A percentile compares a stretch with the other conserved stretches of the same genome.
Evolutionary conservation across 2,329 filamentous ascomycete species (phyloP).

Genomic region (Pseudonectria foliicola): DNA sequence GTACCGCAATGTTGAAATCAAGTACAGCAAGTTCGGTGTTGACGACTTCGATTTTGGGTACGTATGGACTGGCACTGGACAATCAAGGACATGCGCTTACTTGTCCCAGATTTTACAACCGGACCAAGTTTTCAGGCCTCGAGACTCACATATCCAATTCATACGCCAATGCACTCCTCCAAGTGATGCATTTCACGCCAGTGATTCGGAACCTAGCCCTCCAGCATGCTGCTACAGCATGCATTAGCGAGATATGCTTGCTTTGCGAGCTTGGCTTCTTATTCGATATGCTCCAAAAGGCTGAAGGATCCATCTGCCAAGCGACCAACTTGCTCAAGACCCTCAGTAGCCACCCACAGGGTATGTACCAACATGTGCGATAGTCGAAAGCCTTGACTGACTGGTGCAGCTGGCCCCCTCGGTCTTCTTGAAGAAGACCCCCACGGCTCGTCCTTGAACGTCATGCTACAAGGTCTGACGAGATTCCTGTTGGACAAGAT

Average conservation of each 20-base stretch:
- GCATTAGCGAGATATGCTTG: constrained; percentile 74
- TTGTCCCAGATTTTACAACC: constrained; percentile 74
- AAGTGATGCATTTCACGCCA: constrained; percentile 87
- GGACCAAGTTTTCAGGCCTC: constrained; percentile 81
- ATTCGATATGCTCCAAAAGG: constrained; percentile 97
- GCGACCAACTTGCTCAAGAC: constrained; percentile 92
- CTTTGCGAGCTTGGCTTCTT: constrained; percentile 92
- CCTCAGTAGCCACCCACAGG: constrained; percentile 75
- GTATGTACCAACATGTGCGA: constrained; percentile 28
- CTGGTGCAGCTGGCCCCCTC: constrained; percentile 54
- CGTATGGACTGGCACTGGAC: constrained; percentile 22
- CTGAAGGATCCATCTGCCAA: constrained; percentile 87
- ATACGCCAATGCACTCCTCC: constrained; percentile 86
- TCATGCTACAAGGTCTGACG: constrained; percentile 79
- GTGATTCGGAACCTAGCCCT: constrained; percentile 81
- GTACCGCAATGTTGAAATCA: constrained; percentile 94
- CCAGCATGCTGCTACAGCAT: constrained; percentile 80
- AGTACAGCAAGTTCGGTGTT: constrained; percentile 98
- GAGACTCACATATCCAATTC: constrained; percentile 97
- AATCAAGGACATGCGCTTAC: constrained; percentile 10
- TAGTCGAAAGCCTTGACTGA: constrained; percentile 12
- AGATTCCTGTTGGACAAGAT: constrained; percentile 82
- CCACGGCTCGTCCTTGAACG: constrained; percentile 63
- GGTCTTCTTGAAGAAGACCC: constrained; percentile 81
- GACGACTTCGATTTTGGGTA: constrained; percentile 97